phyloP scores from a whole-genome alignment of 257 asterid species.

The Scutellaria baicalensis region DNA sequence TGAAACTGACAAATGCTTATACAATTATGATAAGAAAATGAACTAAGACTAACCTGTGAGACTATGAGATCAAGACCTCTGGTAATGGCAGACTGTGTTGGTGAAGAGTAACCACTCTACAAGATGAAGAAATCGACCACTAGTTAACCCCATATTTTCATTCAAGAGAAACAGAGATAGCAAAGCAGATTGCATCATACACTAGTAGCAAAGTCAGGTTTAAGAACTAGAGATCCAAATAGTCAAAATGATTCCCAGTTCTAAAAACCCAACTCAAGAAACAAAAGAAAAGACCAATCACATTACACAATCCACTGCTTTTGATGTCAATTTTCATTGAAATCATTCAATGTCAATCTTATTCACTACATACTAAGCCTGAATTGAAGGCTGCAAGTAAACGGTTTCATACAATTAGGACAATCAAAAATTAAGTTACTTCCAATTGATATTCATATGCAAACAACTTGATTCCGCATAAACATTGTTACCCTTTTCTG shows the following conservation, averaged over 20 bases:
- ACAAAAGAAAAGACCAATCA: background rate
- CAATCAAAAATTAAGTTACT: background rate
- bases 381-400: background rate
- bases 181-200: background rate
- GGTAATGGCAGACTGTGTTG: constrained; percentile 64
- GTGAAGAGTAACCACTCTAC: constrained; percentile 89
- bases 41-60: constrained; percentile 53
- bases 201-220: background rate
- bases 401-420: background rate
- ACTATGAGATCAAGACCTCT: constrained; percentile 67
- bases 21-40: background rate
- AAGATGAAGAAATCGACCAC: constrained; percentile 19
- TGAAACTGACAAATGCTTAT: background rate
- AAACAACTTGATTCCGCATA: too few relatives aligned
- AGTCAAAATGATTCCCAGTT: background rate
- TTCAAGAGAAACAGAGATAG: background rate
- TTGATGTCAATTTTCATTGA: background rate
- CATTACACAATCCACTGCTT: background rate
- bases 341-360: background rate
- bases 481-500: too few relatives aligned
- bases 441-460: too few relatives aligned
- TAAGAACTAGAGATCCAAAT: background rate
- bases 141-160: background rate
- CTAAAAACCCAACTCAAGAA: background rate
- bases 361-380: background rate